These are phyloP conservation scores for Boletellus emodensis DNA, from an alignment of 768 basidiomycete species.

Conservation along the genomic window DNA sequence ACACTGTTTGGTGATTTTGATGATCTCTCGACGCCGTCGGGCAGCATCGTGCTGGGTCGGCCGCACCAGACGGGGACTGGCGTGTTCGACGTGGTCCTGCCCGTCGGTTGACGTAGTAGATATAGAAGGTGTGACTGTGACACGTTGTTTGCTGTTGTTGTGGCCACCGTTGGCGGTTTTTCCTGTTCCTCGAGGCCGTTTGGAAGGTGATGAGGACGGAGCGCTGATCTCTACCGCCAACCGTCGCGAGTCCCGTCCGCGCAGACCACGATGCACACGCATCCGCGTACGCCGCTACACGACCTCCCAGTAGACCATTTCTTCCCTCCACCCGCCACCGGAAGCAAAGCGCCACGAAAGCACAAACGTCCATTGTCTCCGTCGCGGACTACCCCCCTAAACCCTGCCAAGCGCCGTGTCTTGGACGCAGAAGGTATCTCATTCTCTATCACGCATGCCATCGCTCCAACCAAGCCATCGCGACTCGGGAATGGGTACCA, in stretches of 20 bases:
- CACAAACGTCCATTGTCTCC: slow-evolving; percentile 66
- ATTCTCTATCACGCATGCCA: slow-evolving; percentile 26
- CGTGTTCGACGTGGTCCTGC: slow-evolving; percentile 82
- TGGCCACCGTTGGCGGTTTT: slow-evolving; percentile 16
- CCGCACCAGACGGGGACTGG: slow-evolving; percentile 93
- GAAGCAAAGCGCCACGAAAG: slow-evolving; percentile 27
- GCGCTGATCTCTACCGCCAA: slow-evolving; percentile 22
- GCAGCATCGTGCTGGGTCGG: slow-evolving; percentile 86
- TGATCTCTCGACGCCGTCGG: slow-evolving; percentile 83
- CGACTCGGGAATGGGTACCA: slow-evolving; percentile 28
- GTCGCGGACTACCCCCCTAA: slow-evolving; percentile 43
- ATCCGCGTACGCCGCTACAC: slow-evolving; percentile 47
- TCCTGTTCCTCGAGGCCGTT: slow-evolving; percentile 11
- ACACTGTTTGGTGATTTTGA: slow-evolving; percentile 95
- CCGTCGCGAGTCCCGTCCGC: background rate
- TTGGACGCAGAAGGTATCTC: slow-evolving; percentile 51
- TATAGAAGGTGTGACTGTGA: slow-evolving; percentile 9
- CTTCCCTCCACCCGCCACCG: slow-evolving; percentile 30
- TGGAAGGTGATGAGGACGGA: slow-evolving; percentile 22
- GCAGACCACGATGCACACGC: slow-evolving; percentile 22
- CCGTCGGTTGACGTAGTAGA: slow-evolving; percentile 15
- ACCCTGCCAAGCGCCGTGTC: slow-evolving; percentile 67
- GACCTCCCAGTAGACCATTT: slow-evolving; percentile 60
- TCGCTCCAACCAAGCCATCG: slow-evolving; percentile 34
- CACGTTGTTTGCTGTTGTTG: slow-evolving; percentile 24